Base-by-base conservation (phyloP, 129 eudicot species). In the Rutidosis leptorrhynchoides region DNA sequence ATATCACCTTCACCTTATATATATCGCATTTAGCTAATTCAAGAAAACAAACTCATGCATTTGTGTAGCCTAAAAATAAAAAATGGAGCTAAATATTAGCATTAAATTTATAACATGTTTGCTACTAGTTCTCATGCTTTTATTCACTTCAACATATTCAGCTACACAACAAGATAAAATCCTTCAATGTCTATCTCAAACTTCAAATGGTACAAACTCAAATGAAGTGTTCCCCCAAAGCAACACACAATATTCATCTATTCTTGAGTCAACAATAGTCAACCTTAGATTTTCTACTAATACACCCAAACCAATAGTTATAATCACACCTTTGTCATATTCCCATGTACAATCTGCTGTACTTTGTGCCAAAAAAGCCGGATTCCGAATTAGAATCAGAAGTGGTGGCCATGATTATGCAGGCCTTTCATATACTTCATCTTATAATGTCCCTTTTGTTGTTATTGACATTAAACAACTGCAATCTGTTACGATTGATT, bases 391-490 rank as follows among this genome's bases (percentile, higher is more conserved):
- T 11, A 64, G 87, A 28, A 64, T 82, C 22, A 68, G 87, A 26
- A 82, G 87, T 62, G 87, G 87, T 3, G 87, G 87, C 30, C 87
- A 82, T 74, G 87, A 82, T 14, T 78, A 74, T 25, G 81, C 73
- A 25, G 87, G 91, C 14, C 69, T 79, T 24, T 80, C 87, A 3
- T 85, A 82, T 51, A 78, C 69, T 1, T 76, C 85, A 20, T 32
- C 56, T 25, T 45, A 70, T 28, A 72, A 66, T 0, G 16, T 58
- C 5, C 84, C 83, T 0, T 85, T 85, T 67, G 48, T 82, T 7
- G 52, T 84, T 42, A 29, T 84, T 14, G 90, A 84, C 81, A 63
- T 84, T 3, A 74, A 77, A 1, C 75, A 67, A 30, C 81, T 85
- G 8, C 83, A 84, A 0, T 70, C 87, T 0, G 43, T 85, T 43